These are phyloP conservation scores for Salix exigua DNA, from an alignment of 345 rosid genomes.

Conservation along the genomic window DNA sequence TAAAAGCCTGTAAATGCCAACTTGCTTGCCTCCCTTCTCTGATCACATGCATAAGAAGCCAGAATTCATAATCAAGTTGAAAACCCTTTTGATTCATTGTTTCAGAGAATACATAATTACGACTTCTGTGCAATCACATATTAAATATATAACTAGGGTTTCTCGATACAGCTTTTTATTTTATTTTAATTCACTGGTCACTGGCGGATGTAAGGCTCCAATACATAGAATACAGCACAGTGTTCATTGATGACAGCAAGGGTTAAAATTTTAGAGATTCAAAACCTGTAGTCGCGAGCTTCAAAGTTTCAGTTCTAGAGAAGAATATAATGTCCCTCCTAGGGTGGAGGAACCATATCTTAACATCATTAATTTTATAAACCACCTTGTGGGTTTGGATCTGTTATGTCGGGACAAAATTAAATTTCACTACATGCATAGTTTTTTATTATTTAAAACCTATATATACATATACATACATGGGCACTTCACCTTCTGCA, in stretches of 20 bases:
- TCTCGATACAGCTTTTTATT: neutral
- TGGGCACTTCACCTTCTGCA: too few species aligned
- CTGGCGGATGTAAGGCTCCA: neutral
- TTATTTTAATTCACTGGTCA: neutral
- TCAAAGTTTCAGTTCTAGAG: constrained; percentile 1
- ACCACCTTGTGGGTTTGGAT: neutral
- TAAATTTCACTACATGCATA: neutral
- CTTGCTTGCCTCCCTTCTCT: too few species aligned
- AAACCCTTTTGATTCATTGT: neutral
- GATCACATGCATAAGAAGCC: too few species aligned
- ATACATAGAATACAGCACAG: neutral
- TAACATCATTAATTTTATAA: too few species aligned
- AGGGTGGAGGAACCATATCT: neutral
- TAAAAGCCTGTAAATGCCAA: too few species aligned
- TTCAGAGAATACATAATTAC: neutral
- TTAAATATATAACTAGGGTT: neutral
- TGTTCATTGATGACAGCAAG: neutral
- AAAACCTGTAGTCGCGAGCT: neutral
- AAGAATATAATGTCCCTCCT: constrained; percentile 17
- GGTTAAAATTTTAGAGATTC: neutral
- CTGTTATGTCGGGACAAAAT: neutral
- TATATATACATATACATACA: too few species aligned
- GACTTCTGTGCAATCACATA: neutral
- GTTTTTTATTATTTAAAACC: too few species aligned
- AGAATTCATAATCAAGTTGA: neutral